Evolutionary conservation across 1,284 basidiomycete species (phyloP).

Genomic region (Cutaneotrichosporon cutaneum): DNA sequence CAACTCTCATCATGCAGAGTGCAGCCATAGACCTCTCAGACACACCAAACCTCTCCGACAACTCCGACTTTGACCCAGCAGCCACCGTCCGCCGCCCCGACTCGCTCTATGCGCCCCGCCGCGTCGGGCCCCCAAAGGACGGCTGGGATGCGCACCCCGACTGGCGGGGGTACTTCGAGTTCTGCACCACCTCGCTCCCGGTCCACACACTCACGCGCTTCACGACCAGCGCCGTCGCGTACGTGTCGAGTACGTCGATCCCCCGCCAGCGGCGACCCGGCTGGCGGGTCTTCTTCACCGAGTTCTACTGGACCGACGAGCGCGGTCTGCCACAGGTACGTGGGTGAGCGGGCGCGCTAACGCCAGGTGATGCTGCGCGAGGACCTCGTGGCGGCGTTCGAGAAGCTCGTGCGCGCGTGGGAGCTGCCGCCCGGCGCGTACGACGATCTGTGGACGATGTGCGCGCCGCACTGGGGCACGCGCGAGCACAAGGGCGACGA

Average conservation of each 20-base stretch:
- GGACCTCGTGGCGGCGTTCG: slow-evolving; percentile 5
- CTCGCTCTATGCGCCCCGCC: neutral
- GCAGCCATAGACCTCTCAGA: neutral
- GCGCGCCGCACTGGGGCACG: neutral
- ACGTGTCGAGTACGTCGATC: slow-evolving; percentile 3
- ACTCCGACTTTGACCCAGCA: neutral
- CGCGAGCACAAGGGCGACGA: neutral
- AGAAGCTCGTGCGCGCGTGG: slow-evolving; percentile 3
- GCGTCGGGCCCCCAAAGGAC: neutral
- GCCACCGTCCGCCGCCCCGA: neutral
- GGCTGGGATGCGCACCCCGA: neutral
- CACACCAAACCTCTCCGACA: neutral
- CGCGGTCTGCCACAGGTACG: neutral
- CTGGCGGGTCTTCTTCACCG: slow-evolving; percentile 7
- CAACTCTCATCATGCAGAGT: neutral
- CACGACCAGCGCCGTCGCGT: slow-evolving; percentile 1
- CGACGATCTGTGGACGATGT: slow-evolving; percentile 2
- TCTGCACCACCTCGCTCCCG: neutral
- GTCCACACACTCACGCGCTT: neutral
- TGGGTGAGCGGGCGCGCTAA: neutral
- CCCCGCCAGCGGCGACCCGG: neutral
- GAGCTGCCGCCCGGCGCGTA: slow-evolving; percentile 2
- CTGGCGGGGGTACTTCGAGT: slow-evolving; percentile 5
- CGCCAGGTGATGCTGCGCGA: slow-evolving; percentile 2
- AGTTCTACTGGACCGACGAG: slow-evolving; percentile 8